These are phyloP conservation scores for Leccinellum albellum DNA, from an alignment of 768 basidiomycete genomes.

Conservation along the genomic window DNA sequence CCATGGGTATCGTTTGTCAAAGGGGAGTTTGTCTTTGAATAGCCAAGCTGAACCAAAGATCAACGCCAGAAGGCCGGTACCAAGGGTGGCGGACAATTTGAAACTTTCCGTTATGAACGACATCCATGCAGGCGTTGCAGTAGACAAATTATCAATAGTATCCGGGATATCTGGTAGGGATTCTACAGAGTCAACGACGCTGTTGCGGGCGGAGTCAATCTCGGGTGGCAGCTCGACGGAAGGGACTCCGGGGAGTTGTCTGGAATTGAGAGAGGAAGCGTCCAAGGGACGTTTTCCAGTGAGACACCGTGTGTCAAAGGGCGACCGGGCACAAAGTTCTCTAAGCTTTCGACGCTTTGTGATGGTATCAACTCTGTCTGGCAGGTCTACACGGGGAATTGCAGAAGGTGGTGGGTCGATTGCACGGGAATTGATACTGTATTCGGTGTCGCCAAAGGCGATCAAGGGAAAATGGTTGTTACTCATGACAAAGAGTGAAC, in stretches of 20 bases:
- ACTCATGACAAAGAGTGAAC: constrained; percentile 83
- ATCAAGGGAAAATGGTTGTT: constrained; percentile 79
- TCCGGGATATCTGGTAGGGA: constrained; percentile 15
- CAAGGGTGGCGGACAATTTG: constrained; percentile 13
- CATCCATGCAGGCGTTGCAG: constrained; percentile 10
- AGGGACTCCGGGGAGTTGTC: constrained; percentile 60
- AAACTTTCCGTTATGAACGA: constrained; percentile 13
- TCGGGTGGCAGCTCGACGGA: constrained; percentile 32
- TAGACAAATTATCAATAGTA: constrained; percentile 14
- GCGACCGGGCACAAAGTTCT: constrained; percentile 37
- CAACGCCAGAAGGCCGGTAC: constrained; percentile 23
- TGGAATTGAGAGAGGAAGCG: constrained; percentile 43
- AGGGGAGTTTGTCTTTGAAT: constrained; percentile 12
- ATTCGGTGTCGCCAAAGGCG: constrained; percentile 54
- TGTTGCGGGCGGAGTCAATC: constrained; percentile 8
- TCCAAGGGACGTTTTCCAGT: constrained; percentile 59
- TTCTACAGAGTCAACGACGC: constrained; percentile 12
- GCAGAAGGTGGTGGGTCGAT: constrained; percentile 38
- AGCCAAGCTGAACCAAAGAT: constrained; percentile 23
- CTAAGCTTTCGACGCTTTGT: constrained; percentile 43
- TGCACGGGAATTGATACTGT: constrained; percentile 27
- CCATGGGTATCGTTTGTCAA: constrained; percentile 8
- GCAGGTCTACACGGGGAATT: constrained; percentile 31
- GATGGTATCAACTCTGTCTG: constrained; percentile 41
- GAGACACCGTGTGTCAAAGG: constrained; percentile 53